Evolutionary conservation across 2,329 filamentous ascomycete genomes (phyloP).

Genomic region (Xylaria sp.): DNA sequence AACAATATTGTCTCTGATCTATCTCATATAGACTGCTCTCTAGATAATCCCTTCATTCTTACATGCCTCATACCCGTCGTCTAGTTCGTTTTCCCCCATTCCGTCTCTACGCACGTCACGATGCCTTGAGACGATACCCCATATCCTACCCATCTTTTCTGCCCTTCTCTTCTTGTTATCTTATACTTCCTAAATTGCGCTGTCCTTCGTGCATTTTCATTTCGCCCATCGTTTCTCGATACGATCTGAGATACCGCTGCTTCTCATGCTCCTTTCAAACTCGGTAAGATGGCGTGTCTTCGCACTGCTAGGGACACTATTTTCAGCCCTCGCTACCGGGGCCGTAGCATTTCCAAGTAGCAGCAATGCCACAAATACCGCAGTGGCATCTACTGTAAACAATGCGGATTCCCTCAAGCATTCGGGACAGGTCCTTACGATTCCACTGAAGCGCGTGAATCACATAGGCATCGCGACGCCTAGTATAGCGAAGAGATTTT

Average conservation of each 20-base stretch:
- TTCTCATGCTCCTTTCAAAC: slow-evolving; percentile 12
- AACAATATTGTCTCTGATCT: slow-evolving; percentile 21
- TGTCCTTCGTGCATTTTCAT: neutral
- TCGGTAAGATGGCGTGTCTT: slow-evolving; percentile 11
- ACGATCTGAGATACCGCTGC: slow-evolving; percentile 13
- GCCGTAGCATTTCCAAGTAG: slow-evolving; percentile 21
- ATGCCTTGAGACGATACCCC: slow-evolving; percentile 9
- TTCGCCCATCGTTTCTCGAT: neutral
- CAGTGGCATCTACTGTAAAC: slow-evolving; percentile 10
- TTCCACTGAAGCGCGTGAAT: slow-evolving; percentile 46
- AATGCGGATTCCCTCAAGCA: slow-evolving; percentile 36
- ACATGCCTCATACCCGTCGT: slow-evolving; percentile 18
- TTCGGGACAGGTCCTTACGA: slow-evolving; percentile 39
- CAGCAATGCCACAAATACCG: slow-evolving; percentile 21
- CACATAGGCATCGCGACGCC: slow-evolving; percentile 43
- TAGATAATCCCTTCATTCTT: slow-evolving; percentile 42
- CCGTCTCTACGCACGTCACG: neutral
- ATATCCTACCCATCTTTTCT: slow-evolving; percentile 3
- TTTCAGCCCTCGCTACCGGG: slow-evolving; percentile 19
- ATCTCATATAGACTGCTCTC: slow-evolving; percentile 6
- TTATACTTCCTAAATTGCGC: neutral
- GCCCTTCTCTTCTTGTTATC: neutral
- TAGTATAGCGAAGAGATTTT: slow-evolving; percentile 45
- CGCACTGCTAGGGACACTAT: slow-evolving; percentile 12
- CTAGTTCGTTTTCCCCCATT: slow-evolving; percentile 39